Conservation (phyloP, 495 filamentous ascomycete species). For the Usnea hakonensis region DNA sequence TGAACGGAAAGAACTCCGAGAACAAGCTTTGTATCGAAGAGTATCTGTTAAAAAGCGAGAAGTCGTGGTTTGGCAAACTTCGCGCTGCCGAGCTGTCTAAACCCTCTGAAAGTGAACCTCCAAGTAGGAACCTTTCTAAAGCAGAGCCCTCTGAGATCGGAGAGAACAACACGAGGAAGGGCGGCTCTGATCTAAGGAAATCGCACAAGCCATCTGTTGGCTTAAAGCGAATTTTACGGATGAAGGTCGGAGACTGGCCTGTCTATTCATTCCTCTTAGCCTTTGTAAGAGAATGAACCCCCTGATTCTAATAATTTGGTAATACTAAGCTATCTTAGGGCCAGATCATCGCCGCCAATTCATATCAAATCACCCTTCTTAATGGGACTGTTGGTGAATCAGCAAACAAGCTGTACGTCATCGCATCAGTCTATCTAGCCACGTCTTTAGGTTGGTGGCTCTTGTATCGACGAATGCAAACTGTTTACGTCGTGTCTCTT, state of each 20-base stretch:
- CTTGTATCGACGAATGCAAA: constrained; percentile 47
- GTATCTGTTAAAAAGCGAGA: constrained; percentile 55
- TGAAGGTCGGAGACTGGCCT: constrained; percentile 56
- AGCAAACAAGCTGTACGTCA: constrained; percentile 53
- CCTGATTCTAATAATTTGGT: background rate
- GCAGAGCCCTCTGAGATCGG: background rate
- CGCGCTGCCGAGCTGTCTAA: constrained; percentile 44
- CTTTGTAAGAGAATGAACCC: constrained; percentile 30
- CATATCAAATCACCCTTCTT: constrained; percentile 60
- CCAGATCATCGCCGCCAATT: constrained; percentile 60
- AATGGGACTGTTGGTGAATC: constrained; percentile 52
- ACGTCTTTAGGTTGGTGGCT: constrained; percentile 55
- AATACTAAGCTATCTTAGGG: constrained; percentile 27
- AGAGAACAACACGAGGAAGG: constrained; percentile 20
- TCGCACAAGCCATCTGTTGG: constrained; percentile 59
- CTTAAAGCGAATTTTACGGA: constrained; percentile 46
- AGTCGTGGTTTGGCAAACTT: constrained; percentile 54
- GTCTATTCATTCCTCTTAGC: constrained; percentile 63
- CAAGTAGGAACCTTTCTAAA: background rate
- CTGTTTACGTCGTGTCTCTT: constrained; percentile 47
- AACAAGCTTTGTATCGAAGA: constrained; percentile 53
- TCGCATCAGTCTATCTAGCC: constrained; percentile 52
- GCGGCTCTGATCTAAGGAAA: constrained; percentile 54
- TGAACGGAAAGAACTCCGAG: constrained; percentile 47
- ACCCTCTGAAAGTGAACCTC: constrained; percentile 18